Evolutionary conservation across 495 filamentous ascomycete species (phyloP).

Genomic region (Pyrenula massariospora): DNA sequence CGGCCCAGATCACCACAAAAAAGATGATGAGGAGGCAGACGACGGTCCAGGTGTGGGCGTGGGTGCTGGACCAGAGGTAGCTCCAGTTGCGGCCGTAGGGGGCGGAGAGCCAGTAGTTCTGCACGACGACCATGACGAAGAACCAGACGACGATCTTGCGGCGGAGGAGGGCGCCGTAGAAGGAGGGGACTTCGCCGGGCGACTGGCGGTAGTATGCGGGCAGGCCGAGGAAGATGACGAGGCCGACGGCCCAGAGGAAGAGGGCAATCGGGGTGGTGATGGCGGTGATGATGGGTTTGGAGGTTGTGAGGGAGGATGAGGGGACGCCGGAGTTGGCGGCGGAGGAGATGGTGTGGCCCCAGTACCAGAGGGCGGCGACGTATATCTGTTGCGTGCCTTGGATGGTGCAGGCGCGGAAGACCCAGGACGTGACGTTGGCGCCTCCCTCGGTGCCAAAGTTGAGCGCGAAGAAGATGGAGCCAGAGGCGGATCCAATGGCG

Average conservation of each 20-base stretch:
- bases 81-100: slow-evolving; percentile 53
- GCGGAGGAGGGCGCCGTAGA: slow-evolving; percentile 39
- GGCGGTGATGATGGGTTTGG: slow-evolving; percentile 22
- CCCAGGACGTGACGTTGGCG: slow-evolving; percentile 41
- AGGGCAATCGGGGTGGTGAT: slow-evolving; percentile 38
- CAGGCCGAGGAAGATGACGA: slow-evolving; percentile 41
- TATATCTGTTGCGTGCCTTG: slow-evolving; percentile 58
- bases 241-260: slow-evolving; percentile 39
- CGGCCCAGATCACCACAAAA: slow-evolving; percentile 46
- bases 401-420: slow-evolving; percentile 49
- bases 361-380: slow-evolving; percentile 51
- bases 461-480: slow-evolving; percentile 51
- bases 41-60: slow-evolving; percentile 40
- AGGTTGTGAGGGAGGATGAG: slow-evolving; percentile 10
- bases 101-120: slow-evolving; percentile 55
- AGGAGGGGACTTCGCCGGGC: slow-evolving; percentile 24
- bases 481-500: slow-evolving; percentile 44
- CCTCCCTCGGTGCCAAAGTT: slow-evolving; percentile 55
- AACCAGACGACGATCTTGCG: slow-evolving; percentile 41
- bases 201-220: slow-evolving; percentile 48
- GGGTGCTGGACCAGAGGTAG: slow-evolving; percentile 43
- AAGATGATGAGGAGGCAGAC: slow-evolving; percentile 42
- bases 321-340: slow-evolving; percentile 11
- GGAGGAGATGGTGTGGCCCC: slow-evolving; percentile 31
- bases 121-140: slow-evolving; percentile 47